These are phyloP conservation scores for Brassica rapa DNA, from an alignment of 345 rosid species.

Conservation along the genomic window DNA sequence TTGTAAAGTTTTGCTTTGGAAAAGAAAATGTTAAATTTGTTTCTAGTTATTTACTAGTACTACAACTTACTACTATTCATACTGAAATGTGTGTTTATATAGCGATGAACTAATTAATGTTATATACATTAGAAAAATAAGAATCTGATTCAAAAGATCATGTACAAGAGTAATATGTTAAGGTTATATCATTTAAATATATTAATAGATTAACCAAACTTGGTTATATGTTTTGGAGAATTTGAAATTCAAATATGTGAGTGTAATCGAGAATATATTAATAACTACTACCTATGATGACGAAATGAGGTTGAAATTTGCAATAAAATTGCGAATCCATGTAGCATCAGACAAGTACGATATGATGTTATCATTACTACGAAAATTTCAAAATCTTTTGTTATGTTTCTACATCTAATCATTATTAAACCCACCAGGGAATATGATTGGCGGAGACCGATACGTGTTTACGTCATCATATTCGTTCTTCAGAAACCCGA, in stretches of 20 bases:
- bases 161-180: not conserved
- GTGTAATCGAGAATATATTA: conserved; percentile 23
- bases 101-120: not conserved
- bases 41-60: conserved; percentile 2
- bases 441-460: conserved; percentile 29
- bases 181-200: not conserved
- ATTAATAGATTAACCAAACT: not conserved
- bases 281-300: conserved; percentile 23
- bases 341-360: conserved; percentile 38
- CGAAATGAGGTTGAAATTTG: conserved; percentile 40
- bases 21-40: conserved; percentile 5
- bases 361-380: conserved; percentile 32
- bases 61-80: not conserved
- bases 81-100: not conserved
- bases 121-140: not conserved
- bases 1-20: conserved; percentile 36
- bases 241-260: conserved; percentile 39
- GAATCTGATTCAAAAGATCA: not conserved
- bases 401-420: conserved; percentile 33
- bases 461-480: conserved; percentile 43
- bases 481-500: conserved; percentile 32
- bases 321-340: conserved; percentile 30
- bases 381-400: conserved; percentile 23
- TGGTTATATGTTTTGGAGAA: not conserved
- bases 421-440: conserved; percentile 16